phyloP scores from a whole-genome alignment of 208 protist species.

The Novymonas esmeraldas region DNA sequence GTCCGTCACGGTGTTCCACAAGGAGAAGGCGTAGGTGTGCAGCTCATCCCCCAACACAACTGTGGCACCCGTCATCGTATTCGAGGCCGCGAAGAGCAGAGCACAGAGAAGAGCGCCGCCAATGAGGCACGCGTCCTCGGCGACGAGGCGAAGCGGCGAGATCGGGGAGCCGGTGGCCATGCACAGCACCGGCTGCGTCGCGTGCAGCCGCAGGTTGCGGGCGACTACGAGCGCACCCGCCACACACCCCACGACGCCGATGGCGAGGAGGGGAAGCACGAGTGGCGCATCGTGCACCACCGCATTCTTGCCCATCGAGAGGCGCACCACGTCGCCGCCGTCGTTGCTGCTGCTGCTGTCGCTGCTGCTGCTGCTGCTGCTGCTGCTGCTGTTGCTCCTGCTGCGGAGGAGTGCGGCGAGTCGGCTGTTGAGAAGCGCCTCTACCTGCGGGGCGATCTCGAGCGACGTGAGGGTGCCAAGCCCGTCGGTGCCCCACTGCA shows the following conservation, averaged over 20 bases:
- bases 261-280: neutral
- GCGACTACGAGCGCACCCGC: constrained; percentile 10
- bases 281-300: constrained; percentile 6
- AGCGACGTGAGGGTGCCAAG: constrained; percentile 4
- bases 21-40: constrained; percentile 78
- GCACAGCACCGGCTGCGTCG: constrained; percentile 16
- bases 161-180: constrained; percentile 17
- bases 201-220: constrained; percentile 25
- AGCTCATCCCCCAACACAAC: constrained; percentile 50
- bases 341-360: neutral
- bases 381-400: too few relatives aligned
- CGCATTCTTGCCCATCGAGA: constrained; percentile 18
- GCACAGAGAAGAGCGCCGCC: constrained; percentile 26
- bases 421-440: constrained; percentile 11
- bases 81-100: constrained; percentile 51
- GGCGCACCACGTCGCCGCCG: neutral
- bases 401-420: neutral
- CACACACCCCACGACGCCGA: neutral
- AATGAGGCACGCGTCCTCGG: constrained; percentile 53
- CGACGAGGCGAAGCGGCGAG: constrained; percentile 28
- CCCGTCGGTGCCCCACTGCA: neutral
- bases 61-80: constrained; percentile 54
- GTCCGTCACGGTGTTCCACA: constrained; percentile 80
- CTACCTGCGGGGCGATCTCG: neutral
- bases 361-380: neutral